A percentile compares a stretch with the other conserved stretches of the same genome.
Conservation (phyloP, 768 basidiomycete species). For the Phanerodontia chrysosporium region DNA sequence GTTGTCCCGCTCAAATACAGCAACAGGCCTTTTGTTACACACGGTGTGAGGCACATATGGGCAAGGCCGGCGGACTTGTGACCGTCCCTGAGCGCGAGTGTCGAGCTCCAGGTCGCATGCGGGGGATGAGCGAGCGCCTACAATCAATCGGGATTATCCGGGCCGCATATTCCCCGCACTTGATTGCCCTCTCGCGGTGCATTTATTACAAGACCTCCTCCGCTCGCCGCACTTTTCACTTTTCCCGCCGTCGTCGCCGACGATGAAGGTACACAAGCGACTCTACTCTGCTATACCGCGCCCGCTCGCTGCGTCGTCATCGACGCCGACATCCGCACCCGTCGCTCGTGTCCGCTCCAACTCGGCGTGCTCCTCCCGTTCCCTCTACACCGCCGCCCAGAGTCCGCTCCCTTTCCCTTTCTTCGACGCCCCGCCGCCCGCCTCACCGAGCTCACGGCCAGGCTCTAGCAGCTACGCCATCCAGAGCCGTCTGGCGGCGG, state of each 20-base stretch:
- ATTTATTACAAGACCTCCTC: not conserved
- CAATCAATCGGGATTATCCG: not conserved
- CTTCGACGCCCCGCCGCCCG: slow-evolving; percentile 36
- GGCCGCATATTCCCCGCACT: not conserved
- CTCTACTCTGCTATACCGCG: slow-evolving; percentile 42
- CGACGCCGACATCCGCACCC: not conserved
- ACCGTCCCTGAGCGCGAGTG: not conserved
- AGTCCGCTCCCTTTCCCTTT: slow-evolving; percentile 29
- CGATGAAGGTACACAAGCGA: slow-evolving; percentile 50
- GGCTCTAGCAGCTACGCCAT: slow-evolving; percentile 35
- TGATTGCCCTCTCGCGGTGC: not conserved
- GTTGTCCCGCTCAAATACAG: too few species aligned
- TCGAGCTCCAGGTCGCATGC: too few species aligned
- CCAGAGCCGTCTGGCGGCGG: slow-evolving; percentile 40
- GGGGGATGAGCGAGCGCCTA: not conserved
- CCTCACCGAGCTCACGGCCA: slow-evolving; percentile 36
- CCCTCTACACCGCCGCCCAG: slow-evolving; percentile 38
- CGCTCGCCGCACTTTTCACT: not conserved
- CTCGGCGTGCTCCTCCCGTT: slow-evolving; percentile 31
- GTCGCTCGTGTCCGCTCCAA: slow-evolving; percentile 15
- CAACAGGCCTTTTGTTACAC: too few species aligned
- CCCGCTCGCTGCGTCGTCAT: slow-evolving; percentile 20
- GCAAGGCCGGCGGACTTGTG: too few species aligned
- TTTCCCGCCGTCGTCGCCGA: not conserved
- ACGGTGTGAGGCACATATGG: too few species aligned